A percentile compares a stretch with the other conserved stretches of the same genome.
Conservation (phyloP, 352 stramenopile species). For the Phytophthora kernoviae region DNA sequence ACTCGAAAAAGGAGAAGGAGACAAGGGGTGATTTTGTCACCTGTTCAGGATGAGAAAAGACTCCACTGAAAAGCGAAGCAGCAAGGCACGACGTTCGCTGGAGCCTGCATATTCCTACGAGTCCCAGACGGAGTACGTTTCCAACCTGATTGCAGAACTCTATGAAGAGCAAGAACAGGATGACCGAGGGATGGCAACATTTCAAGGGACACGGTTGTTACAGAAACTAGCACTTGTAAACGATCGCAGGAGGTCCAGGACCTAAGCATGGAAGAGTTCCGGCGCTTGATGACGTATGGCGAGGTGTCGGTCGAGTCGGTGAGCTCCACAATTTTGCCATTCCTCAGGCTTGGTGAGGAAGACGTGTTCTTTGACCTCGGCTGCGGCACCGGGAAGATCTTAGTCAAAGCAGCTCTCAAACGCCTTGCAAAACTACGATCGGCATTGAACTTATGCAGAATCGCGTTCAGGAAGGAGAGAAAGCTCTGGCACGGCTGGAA, state of each 20-base stretch:
- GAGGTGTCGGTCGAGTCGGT: constrained; percentile 79
- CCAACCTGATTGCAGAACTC: constrained; percentile 55
- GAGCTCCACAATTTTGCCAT: constrained; percentile 63
- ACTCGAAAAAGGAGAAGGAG: too few species aligned
- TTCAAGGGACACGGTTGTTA: constrained; percentile 59
- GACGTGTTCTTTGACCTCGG: constrained; percentile 88
- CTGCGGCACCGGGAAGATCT: constrained; percentile 82
- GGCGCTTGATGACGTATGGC: constrained; percentile 79
- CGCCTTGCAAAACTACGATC: constrained; percentile 60
- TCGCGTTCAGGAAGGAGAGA: constrained; percentile 62
- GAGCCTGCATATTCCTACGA: constrained; percentile 43
- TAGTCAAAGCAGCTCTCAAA: constrained; percentile 81
- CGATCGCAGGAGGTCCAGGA: constrained; percentile 74
- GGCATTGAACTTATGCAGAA: constrained; percentile 89
- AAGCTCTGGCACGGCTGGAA: constrained; percentile 58
- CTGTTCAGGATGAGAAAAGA: constrained; percentile 57
- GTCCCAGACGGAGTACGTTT: constrained; percentile 41
- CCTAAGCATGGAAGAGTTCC: constrained; percentile 67
- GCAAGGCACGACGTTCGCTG: constrained; percentile 51
- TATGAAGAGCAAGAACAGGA: constrained; percentile 81
- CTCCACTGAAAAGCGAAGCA: constrained; percentile 44
- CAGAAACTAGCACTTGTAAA: constrained; percentile 62
- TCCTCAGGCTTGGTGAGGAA: constrained; percentile 60
- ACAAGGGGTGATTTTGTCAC: constrained; percentile 39
- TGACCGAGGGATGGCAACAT: constrained; percentile 80